Conservation (phyloP, 108 stramenopile species). For the Licmophora abbreviata region DNA sequence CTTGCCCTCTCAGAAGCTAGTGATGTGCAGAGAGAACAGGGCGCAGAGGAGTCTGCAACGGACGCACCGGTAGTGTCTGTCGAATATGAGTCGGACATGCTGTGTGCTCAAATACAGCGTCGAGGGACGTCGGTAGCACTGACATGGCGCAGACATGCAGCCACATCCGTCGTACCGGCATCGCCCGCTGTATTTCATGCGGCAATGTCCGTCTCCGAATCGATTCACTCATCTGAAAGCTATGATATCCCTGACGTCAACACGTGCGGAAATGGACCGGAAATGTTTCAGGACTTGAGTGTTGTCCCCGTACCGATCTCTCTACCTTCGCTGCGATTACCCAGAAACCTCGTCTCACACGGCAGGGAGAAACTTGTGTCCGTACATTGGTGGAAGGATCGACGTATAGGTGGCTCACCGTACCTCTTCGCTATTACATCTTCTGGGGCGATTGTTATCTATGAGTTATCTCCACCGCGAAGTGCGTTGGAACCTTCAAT, state of each 20-base stretch:
- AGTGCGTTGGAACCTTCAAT: slow-evolving; percentile 64
- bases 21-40: slow-evolving; percentile 4
- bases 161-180: slow-evolving; percentile 21
- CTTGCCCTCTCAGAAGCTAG: slow-evolving; percentile 22
- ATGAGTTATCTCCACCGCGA: slow-evolving; percentile 74
- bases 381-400: slow-evolving; percentile 71
- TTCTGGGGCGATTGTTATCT: slow-evolving; percentile 47
- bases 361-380: slow-evolving; percentile 19
- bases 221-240: slow-evolving; percentile 3
- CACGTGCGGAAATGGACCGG: neutral
- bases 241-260: slow-evolving; percentile 2
- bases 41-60: neutral
- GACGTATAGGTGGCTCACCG: slow-evolving; percentile 62
- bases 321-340: slow-evolving; percentile 53
- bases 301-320: slow-evolving; percentile 48
- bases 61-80: slow-evolving; percentile 13
- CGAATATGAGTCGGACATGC: slow-evolving; percentile 56
- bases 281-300: slow-evolving; percentile 45
- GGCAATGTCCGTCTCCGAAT: neutral
- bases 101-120: slow-evolving; percentile 40
- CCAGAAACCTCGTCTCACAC: slow-evolving; percentile 15
- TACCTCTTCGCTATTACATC: slow-evolving; percentile 47
- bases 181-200: neutral
- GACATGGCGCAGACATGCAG: slow-evolving; percentile 58
- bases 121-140: slow-evolving; percentile 42